phyloP scores from a whole-genome alignment of 2,329 filamentous ascomycete genomes.

The Monosporascus sp. region DNA sequence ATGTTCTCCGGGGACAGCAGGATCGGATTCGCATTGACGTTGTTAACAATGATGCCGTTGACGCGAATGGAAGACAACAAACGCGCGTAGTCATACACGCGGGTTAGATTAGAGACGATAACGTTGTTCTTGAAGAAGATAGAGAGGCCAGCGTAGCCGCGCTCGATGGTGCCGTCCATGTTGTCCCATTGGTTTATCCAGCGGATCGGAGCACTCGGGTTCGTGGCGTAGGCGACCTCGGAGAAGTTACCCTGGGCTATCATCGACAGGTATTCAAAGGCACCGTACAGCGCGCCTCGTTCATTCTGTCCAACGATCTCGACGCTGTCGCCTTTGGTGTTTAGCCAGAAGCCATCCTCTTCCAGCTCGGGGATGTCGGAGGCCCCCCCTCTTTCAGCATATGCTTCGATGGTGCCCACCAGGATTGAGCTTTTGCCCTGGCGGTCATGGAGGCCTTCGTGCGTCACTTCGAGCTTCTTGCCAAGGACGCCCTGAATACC shows the following conservation, averaged over 20 bases:
- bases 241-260: slow-evolving; percentile 39
- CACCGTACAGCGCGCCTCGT: slow-evolving; percentile 62
- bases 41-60: slow-evolving; percentile 65
- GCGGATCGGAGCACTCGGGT: slow-evolving; percentile 46
- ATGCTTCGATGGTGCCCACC: slow-evolving; percentile 44
- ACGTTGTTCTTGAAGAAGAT: slow-evolving; percentile 60
- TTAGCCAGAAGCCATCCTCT: slow-evolving; percentile 59
- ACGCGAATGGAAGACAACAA: slow-evolving; percentile 61
- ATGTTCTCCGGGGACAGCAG: slow-evolving; percentile 53
- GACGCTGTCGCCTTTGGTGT: slow-evolving; percentile 38
- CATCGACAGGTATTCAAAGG: slow-evolving; percentile 63
- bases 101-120: slow-evolving; percentile 53
- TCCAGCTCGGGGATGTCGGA: slow-evolving; percentile 35
- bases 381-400: slow-evolving; percentile 30
- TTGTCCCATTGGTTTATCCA: slow-evolving; percentile 76
- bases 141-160: slow-evolving; percentile 62
- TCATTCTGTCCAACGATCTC: slow-evolving; percentile 61
- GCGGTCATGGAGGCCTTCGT: slow-evolving; percentile 13
- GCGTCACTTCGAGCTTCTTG: slow-evolving; percentile 33
- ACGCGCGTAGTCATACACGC: slow-evolving; percentile 58
- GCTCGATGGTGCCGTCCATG: slow-evolving; percentile 60
- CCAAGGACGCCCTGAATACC: slow-evolving; percentile 55
- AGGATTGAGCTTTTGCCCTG: slow-evolving; percentile 29
- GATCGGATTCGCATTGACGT: slow-evolving; percentile 63
- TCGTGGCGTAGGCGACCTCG: slow-evolving; percentile 47